phyloP scores from a whole-genome alignment of 2,329 filamentous ascomycete genomes.

The Trichophyton schoenleinii region DNA sequence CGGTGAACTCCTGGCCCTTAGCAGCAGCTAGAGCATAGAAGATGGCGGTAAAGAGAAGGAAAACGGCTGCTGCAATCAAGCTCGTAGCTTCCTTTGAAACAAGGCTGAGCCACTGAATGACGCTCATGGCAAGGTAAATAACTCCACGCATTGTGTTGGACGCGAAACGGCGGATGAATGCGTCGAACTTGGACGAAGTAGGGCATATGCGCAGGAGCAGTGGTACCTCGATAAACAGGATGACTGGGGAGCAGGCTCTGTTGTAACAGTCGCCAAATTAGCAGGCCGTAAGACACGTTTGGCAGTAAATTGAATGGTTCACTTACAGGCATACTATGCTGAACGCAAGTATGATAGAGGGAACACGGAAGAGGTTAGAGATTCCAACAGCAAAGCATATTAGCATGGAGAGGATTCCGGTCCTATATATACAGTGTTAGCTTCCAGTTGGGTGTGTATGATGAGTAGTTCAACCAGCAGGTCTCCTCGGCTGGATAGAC shows the following conservation, averaged over 20 bases:
- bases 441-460: neutral
- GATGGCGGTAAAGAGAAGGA: conserved; percentile 60
- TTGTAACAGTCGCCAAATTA: conserved; percentile 33
- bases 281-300: conserved; percentile 9
- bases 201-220: conserved; percentile 95
- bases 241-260: conserved; percentile 58
- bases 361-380: conserved; percentile 53
- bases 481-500: neutral
- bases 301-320: conserved; percentile 1
- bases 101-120: conserved; percentile 74
- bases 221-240: conserved; percentile 81
- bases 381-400: conserved; percentile 57
- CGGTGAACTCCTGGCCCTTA: conserved; percentile 35
- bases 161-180: conserved; percentile 77
- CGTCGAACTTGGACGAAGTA: conserved; percentile 79
- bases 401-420: conserved; percentile 47
- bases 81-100: conserved; percentile 47
- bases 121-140: conserved; percentile 69
- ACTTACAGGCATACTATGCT: conserved; percentile 47
- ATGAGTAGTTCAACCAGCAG: neutral
- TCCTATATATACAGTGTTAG: conserved; percentile 21
- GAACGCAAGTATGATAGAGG: conserved; percentile 45
- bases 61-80: conserved; percentile 73
- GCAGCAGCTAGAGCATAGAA: conserved; percentile 54
- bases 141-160: conserved; percentile 94